Conservation (phyloP, 306 rosid species). For the Bauhinia variegata region DNA sequence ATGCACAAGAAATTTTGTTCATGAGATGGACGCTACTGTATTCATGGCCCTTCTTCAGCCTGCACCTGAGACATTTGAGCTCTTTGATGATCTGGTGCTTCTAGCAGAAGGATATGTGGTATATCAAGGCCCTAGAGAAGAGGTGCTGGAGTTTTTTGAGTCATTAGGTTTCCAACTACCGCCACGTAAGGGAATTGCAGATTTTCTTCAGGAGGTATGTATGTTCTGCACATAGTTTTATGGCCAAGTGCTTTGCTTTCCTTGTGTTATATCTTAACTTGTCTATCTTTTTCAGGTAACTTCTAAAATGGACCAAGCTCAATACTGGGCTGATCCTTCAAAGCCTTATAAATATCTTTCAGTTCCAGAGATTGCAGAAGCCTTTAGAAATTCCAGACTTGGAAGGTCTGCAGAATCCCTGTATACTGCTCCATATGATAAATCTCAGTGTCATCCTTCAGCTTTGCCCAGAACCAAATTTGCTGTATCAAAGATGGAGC, state of each 20-base stretch:
- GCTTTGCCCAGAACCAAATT: constrained; percentile 65
- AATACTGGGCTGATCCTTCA: constrained; percentile 81
- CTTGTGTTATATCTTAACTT: too few relatives aligned
- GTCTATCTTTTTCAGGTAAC: constrained; percentile 58
- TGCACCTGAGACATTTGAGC: constrained; percentile 88
- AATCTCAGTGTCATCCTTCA: constrained; percentile 54
- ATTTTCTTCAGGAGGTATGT: constrained; percentile 90
- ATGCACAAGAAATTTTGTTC: constrained; percentile 77
- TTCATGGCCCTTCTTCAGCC: constrained; percentile 92
- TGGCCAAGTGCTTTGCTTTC: too few relatives aligned
- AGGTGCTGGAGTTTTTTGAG: constrained; percentile 74
- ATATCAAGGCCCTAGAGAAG: constrained; percentile 79
- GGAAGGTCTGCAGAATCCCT: constrained; percentile 59
- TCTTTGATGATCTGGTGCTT: constrained; percentile 81
- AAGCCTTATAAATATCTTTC: constrained; percentile 66
- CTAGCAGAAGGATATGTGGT: constrained; percentile 73
- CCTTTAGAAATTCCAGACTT: constrained; percentile 60
- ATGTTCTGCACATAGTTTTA: neutral
- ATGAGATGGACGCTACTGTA: constrained; percentile 81
- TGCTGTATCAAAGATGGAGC: constrained; percentile 62
- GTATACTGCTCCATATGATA: constrained; percentile 54
- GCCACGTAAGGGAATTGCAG: constrained; percentile 82
- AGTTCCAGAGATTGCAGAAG: constrained; percentile 68
- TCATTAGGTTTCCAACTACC: constrained; percentile 75
- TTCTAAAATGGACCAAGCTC: constrained; percentile 82